A percentile compares a stretch with the other conserved stretches of the same genome.
These are phyloP conservation scores for Eimeria sp. DNA, from an alignment of 169 alveolate species.

Conservation along the genomic window DNA sequence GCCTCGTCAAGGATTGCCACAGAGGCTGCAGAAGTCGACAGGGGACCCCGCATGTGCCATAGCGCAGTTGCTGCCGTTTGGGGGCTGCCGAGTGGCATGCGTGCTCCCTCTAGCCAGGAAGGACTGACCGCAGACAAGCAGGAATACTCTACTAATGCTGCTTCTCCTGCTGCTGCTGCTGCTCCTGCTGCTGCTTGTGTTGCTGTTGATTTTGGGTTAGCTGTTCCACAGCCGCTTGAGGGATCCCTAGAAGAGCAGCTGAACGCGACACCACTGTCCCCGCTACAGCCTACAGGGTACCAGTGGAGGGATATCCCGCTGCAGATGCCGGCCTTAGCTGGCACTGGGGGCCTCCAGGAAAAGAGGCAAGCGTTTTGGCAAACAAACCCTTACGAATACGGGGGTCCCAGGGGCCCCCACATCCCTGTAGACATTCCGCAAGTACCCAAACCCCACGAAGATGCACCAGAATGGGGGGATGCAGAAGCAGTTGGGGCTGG, in stretches of 20 bases:
- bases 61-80: background rate
- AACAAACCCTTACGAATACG: background rate
- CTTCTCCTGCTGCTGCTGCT: background rate
- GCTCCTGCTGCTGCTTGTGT: background rate
- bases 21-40: background rate
- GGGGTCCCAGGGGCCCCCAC: conserved; percentile 48
- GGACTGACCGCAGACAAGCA: background rate
- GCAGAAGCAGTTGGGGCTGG: background rate
- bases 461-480: background rate
- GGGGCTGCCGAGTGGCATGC: background rate
- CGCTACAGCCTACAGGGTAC: too few species aligned
- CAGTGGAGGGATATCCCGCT: background rate
- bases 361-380: background rate
- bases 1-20: background rate
- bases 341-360: background rate
- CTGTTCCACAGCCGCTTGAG: background rate
- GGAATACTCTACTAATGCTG: background rate
- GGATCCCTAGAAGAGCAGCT: background rate
- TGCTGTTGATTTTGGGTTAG: background rate
- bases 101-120: background rate
- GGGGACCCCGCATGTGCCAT: background rate
- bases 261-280: background rate
- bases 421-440: background rate
- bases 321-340: background rate
- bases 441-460: background rate